phyloP scores from a whole-genome alignment of 345 rosid species.

The Camelina sativa region DNA sequence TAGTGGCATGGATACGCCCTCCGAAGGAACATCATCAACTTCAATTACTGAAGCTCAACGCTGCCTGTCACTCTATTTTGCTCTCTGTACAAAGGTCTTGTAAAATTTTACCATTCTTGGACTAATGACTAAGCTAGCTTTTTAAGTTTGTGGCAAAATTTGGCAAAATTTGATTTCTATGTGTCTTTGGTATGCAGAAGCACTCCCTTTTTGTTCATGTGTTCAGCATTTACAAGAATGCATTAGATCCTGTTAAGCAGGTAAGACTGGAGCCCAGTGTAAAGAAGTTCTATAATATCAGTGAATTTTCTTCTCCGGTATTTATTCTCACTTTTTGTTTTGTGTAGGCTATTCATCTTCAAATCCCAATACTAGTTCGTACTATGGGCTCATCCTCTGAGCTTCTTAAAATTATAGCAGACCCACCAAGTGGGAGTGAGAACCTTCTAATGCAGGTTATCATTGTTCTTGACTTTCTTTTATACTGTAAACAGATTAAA shows the following conservation, averaged over 20 bases:
- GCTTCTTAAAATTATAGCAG: constrained; percentile 89
- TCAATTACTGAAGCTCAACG: constrained; percentile 76
- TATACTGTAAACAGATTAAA: constrained; percentile 11
- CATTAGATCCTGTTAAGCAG: constrained; percentile 82
- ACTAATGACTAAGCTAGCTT: constrained; percentile 24
- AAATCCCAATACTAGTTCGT: constrained; percentile 90
- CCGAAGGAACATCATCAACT: constrained; percentile 55
- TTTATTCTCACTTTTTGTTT: constrained; percentile 36
- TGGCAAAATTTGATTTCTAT: constrained; percentile 7
- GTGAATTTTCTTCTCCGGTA: constrained; percentile 2
- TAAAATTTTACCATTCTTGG: constrained; percentile 18
- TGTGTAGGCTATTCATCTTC: constrained; percentile 87
- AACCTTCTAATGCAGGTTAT: constrained; percentile 85
- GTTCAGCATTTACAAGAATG: constrained; percentile 63
- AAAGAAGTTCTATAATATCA: constrained; percentile 18
- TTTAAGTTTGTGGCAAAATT: constrained; percentile 14
- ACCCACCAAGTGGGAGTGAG: constrained; percentile 91
- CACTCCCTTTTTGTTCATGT: constrained; percentile 87
- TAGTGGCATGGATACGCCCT: constrained; percentile 52
- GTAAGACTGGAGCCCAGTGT: constrained; percentile 46
- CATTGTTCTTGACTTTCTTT: constrained; percentile 19
- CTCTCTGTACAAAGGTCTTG: constrained; percentile 93
- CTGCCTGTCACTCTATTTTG: constrained; percentile 92
- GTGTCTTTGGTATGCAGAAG: constrained; percentile 66
- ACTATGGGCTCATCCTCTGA: constrained; percentile 94